Base-by-base conservation (phyloP, 2,329 filamentous ascomycete genomes). In the Aspergillus japonicus region DNA sequence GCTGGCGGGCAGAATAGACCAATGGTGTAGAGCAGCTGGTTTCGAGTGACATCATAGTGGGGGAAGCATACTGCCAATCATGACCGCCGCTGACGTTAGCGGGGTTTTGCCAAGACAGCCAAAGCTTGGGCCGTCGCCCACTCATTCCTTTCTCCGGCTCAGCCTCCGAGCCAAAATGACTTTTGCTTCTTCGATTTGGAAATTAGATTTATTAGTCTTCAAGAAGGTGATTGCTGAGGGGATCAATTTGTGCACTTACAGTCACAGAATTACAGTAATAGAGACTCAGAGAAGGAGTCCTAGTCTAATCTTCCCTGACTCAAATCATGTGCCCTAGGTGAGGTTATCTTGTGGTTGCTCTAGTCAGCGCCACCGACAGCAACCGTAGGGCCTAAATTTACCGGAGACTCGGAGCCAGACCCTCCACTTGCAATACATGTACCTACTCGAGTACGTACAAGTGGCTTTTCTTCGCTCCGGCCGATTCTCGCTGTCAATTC, bases 31-130 rank as follows among this genome's bases (percentile, higher is more conserved):
- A 19, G 42, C 10, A 11, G 16, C 42, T 23, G 53, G 21, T 26
- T 55, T 52, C 52, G 60, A 23, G 53, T 64, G 62, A 64, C 60
- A 62, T 64, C 60, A 62, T 42, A 14, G 57, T 21, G 60, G 57
- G 55, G 33, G 31, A 2, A 31, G 2, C 8, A 42, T 33, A 49
- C 57, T 57, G 60, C 62, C 60, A 64, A 64, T 64, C 51, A 49
- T 57, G 54, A 21, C 47, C 54, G 60, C 62, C 60, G 60, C 60
- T 64, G 62, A 64, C 62, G 62, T 62, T 54, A 47, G 55, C 51
- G 58, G 58, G 52, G 51, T 21, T 14, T 19, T 61, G 59, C 59
- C 61, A 61, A 59, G 59, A 56, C 24, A 39, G 29, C 21, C 47
- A 51, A 58, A 61, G 56, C 58, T 59, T 60, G 54, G 57, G 51